Evolutionary conservation across 164 flowering plant genomes (phyloP).

Genomic region (Chimonanthus praecox): DNA sequence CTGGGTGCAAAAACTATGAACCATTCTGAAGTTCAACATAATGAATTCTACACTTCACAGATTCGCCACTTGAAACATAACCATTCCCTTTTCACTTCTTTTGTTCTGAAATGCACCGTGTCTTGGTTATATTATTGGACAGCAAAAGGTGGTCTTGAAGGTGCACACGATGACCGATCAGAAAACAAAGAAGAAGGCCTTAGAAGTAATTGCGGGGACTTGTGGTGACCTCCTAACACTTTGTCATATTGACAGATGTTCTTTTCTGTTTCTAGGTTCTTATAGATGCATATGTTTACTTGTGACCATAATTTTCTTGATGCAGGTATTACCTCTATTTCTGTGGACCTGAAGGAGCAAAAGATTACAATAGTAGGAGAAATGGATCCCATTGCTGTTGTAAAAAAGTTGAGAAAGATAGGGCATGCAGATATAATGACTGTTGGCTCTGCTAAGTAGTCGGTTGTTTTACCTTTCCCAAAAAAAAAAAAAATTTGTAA

Average conservation of each 20-base stretch:
- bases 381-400: conserved; percentile 3
- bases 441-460: background rate
- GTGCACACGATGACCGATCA: background rate
- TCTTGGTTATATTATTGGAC: background rate
- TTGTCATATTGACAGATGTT: background rate
- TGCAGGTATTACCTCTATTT: conserved; percentile 8
- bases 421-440: background rate
- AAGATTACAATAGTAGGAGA: conserved; percentile 7
- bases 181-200: background rate
- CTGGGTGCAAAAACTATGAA: no score
- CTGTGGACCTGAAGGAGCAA: conserved; percentile 6
- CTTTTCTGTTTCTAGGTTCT: background rate
- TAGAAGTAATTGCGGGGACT: background rate
- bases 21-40: no score
- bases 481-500: background rate
- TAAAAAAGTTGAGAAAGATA: background rate
- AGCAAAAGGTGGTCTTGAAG: background rate
- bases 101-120: no score
- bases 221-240: background rate
- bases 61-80: no score
- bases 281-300: background rate
- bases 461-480: background rate
- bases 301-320: background rate
- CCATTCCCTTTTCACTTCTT: no score
- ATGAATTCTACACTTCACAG: no score